phyloP scores from a whole-genome alignment of 148 eudicot species.

The Heliamphora exappendiculata region DNA sequence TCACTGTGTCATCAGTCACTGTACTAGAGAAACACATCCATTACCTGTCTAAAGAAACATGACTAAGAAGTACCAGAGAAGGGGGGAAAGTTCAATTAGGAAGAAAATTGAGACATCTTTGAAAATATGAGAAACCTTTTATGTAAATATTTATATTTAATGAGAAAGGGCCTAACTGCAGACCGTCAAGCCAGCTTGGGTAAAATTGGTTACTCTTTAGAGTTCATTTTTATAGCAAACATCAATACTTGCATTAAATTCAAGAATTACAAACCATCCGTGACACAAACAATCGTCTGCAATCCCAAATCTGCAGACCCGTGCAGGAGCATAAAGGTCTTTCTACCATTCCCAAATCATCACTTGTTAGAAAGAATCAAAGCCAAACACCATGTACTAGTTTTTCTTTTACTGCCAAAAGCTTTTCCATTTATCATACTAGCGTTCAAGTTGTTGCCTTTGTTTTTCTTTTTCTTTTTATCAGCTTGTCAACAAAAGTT shows the following conservation, averaged over 20 bases:
- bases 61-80: background rate
- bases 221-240: background rate
- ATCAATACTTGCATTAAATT: background rate
- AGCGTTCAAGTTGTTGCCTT: background rate
- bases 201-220: background rate
- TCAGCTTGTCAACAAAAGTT: background rate
- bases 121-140: background rate
- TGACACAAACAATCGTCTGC: background rate
- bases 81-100: background rate
- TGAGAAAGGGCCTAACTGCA: background rate
- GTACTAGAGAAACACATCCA: background rate
- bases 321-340: background rate
- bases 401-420: background rate
- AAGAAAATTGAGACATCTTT: background rate
- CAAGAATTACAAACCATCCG: background rate
- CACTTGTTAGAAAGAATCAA: background rate
- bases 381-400: background rate
- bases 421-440: background rate
- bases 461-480: background rate
- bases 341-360: background rate
- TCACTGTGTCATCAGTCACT: background rate
- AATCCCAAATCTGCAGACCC: background rate
- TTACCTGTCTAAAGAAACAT: background rate
- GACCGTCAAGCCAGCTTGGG: background rate
- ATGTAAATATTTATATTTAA: background rate